Evolutionary conservation across 306 rosid genomes (phyloP), one percentile per base, ranked within the genome.

Genomic region (Cucurbita argyrosperma): DNA sequence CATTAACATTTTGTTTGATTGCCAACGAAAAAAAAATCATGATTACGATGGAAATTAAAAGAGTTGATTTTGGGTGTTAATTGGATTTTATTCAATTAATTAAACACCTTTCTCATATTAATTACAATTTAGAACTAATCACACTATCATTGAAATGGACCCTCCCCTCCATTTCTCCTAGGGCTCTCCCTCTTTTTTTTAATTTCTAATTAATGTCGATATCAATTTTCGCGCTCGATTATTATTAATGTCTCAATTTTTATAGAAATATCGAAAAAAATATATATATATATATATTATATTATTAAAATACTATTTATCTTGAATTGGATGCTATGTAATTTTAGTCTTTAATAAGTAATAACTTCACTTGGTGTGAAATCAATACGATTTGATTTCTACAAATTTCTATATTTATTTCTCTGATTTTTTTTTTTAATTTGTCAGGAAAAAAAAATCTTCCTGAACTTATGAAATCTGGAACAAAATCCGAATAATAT

Each of bases 1-100:
- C 30, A 69, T 74, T 79, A 70, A 26, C 80, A 83, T 87, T 87
- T 89, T 81, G 82, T 87, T 87, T 87, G 86, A 80, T 84, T 84
- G 79, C 86, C 14, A 80, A 82, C 78, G 79, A 72, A 81, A 50
- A 84, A 82, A 84, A 86, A 91, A 79, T 88, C 77, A 88, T 85
- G 74, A 77, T 30, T 30, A 30, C 77, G 78, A 82, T 85, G 84
- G 54, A 42, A 30, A 30, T 30, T 30, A 30, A 82, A 84, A 75
- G 76, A 42, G 86, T 85, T 87, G 80, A 83, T 82, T 89, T 89
- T 84, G 80, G 80, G 81, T 77, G 74, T 52, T 67, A 62, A 38
- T 79, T 77, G 77, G 72, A 49, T 38, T 67, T 72, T 53, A 80
- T 60, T 72, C 54, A 52, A 58, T 53, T 60, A 14, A 14, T 50